Evolutionary conservation across 2,329 filamentous ascomycete genomes (phyloP).

Genomic region (Neofusicoccum parvum): DNA sequence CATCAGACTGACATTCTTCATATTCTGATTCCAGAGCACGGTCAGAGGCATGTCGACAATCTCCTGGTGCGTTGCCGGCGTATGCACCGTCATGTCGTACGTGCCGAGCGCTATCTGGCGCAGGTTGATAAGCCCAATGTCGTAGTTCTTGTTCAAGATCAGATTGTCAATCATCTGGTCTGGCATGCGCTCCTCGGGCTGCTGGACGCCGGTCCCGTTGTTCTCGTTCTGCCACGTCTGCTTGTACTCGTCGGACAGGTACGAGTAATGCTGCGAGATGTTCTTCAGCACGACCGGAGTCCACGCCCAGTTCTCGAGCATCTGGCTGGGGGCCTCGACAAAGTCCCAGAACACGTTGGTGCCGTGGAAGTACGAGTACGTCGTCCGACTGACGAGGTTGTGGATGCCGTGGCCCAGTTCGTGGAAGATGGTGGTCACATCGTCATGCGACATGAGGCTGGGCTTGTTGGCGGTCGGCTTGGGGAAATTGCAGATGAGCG

Average conservation of each 20-base stretch:
- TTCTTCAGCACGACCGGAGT: conserved; percentile 53
- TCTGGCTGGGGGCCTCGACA: conserved; percentile 54
- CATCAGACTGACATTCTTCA: conserved; percentile 70
- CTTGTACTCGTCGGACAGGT: conserved; percentile 50
- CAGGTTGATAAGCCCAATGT: conserved; percentile 76
- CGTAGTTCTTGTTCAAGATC: conserved; percentile 76
- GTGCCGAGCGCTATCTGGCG: conserved; percentile 78
- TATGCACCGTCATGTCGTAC: conserved; percentile 81
- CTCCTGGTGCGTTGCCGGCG: conserved; percentile 67
- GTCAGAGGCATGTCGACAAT: conserved; percentile 66
- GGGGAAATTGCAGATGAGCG: conserved; percentile 82
- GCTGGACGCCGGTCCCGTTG: conserved; percentile 32
- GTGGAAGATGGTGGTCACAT: conserved; percentile 82
- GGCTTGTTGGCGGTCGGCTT: conserved; percentile 77
- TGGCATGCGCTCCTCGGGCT: conserved; percentile 69
- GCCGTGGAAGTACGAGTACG: conserved; percentile 54
- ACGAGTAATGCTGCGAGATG: conserved; percentile 71
- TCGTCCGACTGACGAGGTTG: conserved; percentile 52
- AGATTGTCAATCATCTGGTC: conserved; percentile 73
- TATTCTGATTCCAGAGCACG: conserved; percentile 70
- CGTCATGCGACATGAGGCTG: conserved; percentile 77
- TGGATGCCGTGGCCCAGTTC: conserved; percentile 56
- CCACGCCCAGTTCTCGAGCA: conserved; percentile 59
- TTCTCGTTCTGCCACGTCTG: conserved; percentile 45
- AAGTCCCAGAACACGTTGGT: conserved; percentile 54